These are phyloP conservation scores for Emericellopsis terricola DNA, from an alignment of 495 filamentous ascomycete species.

Conservation along the genomic window DNA sequence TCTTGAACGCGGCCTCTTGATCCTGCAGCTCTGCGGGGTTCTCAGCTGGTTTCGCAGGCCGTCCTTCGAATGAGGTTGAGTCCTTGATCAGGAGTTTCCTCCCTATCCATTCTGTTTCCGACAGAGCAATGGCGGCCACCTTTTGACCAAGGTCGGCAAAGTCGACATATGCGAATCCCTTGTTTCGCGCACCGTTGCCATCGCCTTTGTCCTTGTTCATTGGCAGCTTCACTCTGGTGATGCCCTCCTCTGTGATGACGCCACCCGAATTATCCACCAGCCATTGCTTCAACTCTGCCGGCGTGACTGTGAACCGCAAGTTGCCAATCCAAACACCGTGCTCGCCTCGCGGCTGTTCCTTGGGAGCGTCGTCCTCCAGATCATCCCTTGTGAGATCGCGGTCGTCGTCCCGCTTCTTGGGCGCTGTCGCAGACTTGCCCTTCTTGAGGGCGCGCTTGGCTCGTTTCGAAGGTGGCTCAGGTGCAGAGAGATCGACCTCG, in stretches of 20 bases:
- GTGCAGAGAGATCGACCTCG: slow-evolving; percentile 71
- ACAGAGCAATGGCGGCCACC: slow-evolving; percentile 54
- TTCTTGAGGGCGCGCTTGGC: slow-evolving; percentile 67
- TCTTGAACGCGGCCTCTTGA: slow-evolving; percentile 13
- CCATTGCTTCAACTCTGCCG: slow-evolving; percentile 54
- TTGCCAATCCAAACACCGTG: slow-evolving; percentile 95
- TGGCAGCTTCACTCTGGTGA: slow-evolving; percentile 76
- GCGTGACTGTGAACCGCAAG: slow-evolving; percentile 59
- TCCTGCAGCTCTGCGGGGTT: slow-evolving; percentile 6
- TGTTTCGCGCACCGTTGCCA: slow-evolving; percentile 37
- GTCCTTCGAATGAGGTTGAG: slow-evolving; percentile 66
- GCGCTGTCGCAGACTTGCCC: slow-evolving; percentile 37
- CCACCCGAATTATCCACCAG: slow-evolving; percentile 46
- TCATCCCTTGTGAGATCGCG: slow-evolving; percentile 16
- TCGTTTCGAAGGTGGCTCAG: slow-evolving; percentile 90
- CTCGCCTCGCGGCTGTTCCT: slow-evolving; percentile 41
- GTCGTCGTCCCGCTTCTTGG: slow-evolving; percentile 19
- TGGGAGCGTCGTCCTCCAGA: slow-evolving; percentile 12
- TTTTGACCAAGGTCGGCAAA: slow-evolving; percentile 52
- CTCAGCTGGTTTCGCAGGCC: slow-evolving; percentile 37
- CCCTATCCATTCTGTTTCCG: slow-evolving; percentile 56
- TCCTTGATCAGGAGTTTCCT: slow-evolving; percentile 85
- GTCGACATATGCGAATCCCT: slow-evolving; percentile 92
- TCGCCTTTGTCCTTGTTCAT: slow-evolving; percentile 21
- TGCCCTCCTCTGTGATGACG: slow-evolving; percentile 43